phyloP scores from a whole-genome alignment of 2,329 filamentous ascomycete species.

The Diaporthe velutina region DNA sequence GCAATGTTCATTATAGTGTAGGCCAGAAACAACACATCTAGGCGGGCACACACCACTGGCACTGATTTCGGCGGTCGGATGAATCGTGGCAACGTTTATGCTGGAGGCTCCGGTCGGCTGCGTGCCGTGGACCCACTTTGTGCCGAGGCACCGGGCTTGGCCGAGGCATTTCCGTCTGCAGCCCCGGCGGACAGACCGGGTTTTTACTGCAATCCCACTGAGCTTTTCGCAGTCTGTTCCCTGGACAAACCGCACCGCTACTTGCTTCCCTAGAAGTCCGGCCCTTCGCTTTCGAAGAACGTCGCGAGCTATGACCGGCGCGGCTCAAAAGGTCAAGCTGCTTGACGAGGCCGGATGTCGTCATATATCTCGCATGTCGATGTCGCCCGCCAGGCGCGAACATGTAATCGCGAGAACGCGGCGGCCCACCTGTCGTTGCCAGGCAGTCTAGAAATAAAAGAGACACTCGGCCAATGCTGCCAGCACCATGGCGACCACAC shows the following conservation, averaged over 20 bases:
- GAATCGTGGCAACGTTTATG: too few species aligned
- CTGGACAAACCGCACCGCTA: not conserved
- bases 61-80: not conserved
- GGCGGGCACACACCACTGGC: not conserved
- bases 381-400: not conserved
- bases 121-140: not conserved
- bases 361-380: not conserved
- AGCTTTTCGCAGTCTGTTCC: not conserved
- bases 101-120: not conserved
- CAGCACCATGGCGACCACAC: not conserved
- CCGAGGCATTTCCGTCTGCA: slow-evolving; percentile 10
- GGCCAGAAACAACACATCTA: not conserved
- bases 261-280: not conserved
- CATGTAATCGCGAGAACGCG: slow-evolving; percentile 6
- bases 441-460: not conserved
- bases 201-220: not conserved
- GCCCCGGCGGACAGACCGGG: not conserved
- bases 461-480: not conserved
- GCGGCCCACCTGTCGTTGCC: not conserved
- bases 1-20: not conserved
- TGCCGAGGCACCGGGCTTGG: slow-evolving; percentile 22
- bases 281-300: not conserved
- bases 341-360: not conserved
- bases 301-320: not conserved
- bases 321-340: not conserved